Base-by-base conservation (phyloP, 495 filamentous ascomycete genomes). In the Saxophila tyrrhenica region DNA sequence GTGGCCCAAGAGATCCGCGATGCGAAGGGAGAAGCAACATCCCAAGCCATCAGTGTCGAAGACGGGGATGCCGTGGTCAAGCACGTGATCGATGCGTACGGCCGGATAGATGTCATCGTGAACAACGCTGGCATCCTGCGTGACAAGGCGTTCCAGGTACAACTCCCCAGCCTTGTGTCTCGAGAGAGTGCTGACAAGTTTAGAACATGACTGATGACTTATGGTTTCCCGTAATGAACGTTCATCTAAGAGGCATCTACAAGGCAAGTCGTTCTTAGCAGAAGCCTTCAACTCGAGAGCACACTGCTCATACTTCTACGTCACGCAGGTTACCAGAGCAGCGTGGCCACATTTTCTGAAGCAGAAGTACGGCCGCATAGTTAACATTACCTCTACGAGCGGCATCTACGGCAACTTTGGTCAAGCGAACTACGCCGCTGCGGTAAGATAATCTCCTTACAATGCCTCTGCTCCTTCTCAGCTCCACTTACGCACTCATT, bases 121-220 rank as follows among this genome's bases (percentile, higher is more conserved):
- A 61, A 63, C 41, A 61, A 63, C 25, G 61, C 61, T 0, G 61
- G 58, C 39, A 60, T 60, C 24, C 55, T 60, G 9, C 19, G 58
- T 17, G 58, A 60, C 35, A 57, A 57, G 54, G 58, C 58, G 8
- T 60, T 60, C 54, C 17, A 22, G n/a, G n/a, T n/a, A n/a, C n/a
- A n/a, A n/a, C n/a, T n/a, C n/a, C n/a, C n/a, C n/a, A n/a, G n/a
- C n/a, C n/a, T n/a, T n/a, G n/a, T n/a, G n/a, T n/a, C n/a, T n/a
- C n/a, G n/a, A n/a, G n/a, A n/a, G n/a, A n/a, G n/a, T n/a, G n/a
- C n/a, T n/a, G n/a, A n/a, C n/a, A n/a, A n/a, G n/a, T n/a, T n/a
- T n/a, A n/a, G 20, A 60, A 60, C 42, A 60, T 60, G 58, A 52
- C 43, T 5, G 55, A 57, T 25, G 46, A 60, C 2, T 41, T 52